Conservation (phyloP, 1,139 yeast species). For the Lodderomyces parapsilosis region DNA sequence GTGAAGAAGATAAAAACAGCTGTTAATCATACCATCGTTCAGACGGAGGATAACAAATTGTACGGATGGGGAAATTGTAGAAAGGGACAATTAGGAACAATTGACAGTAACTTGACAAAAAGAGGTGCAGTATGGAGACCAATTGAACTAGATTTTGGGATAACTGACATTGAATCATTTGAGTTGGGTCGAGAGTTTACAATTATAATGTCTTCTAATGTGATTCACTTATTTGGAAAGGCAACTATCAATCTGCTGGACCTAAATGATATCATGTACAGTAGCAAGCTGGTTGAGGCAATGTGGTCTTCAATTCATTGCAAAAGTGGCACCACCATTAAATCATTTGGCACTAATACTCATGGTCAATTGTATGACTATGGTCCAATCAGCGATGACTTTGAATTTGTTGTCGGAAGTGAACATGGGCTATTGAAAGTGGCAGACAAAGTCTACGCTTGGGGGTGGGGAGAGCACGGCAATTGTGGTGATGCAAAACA, state of each 20-base stretch:
- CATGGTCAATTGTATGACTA: constrained; percentile 63
- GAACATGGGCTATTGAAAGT: constrained; percentile 68
- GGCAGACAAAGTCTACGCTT: constrained; percentile 48
- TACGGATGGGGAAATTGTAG: constrained; percentile 86
- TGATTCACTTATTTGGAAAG: constrained; percentile 1
- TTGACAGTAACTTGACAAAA: constrained; percentile 13
- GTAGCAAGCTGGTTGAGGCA: constrained; percentile 26
- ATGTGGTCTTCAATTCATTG: constrained; percentile 88
- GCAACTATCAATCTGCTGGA: neutral
- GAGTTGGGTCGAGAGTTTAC: constrained; percentile 51
- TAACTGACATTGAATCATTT: constrained; percentile 13
- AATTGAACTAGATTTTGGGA: constrained; percentile 19
- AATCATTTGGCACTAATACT: constrained; percentile 70
- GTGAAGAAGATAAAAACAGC: constrained; percentile 41
- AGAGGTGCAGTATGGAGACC: constrained; percentile 25
- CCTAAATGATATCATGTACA: neutral
- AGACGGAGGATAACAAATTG: constrained; percentile 34
- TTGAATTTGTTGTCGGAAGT: constrained; percentile 54
- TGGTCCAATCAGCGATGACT: neutral
- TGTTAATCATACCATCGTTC: constrained; percentile 55
- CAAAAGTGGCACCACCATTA: constrained; percentile 21
- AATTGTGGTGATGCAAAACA: constrained; percentile 63
- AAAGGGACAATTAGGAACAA: constrained; percentile 64
- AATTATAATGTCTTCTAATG: constrained; percentile 15
- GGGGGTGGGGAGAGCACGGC: constrained; percentile 99